phyloP scores from a whole-genome alignment of 306 rosid genomes.

The Quercus berberidifolia region DNA sequence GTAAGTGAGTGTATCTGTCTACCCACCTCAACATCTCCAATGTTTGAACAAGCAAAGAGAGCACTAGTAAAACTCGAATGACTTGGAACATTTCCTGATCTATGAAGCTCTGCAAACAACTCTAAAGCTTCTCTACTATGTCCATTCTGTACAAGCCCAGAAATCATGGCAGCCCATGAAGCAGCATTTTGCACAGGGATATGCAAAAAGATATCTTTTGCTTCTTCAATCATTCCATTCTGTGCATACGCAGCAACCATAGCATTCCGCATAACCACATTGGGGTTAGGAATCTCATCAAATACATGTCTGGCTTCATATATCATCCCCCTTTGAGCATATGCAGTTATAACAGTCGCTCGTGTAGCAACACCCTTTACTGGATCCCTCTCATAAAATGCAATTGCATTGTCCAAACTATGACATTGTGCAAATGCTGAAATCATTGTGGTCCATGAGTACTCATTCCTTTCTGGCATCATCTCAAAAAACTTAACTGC shows the following conservation, averaged over 20 bases:
- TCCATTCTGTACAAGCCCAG: slow-evolving; percentile 34
- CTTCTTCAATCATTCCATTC: slow-evolving; percentile 44
- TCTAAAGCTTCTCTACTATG: slow-evolving; percentile 27
- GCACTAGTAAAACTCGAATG: slow-evolving; percentile 36
- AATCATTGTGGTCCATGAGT: slow-evolving; percentile 29
- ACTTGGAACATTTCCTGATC: slow-evolving; percentile 25
- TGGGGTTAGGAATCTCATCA: slow-evolving; percentile 26
- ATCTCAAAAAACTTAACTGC: slow-evolving; percentile 12
- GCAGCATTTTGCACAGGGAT: slow-evolving; percentile 23
- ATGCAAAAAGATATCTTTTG: slow-evolving; percentile 24
- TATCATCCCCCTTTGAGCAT: slow-evolving; percentile 30
- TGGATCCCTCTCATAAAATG: slow-evolving; percentile 25
- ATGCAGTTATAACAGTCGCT: slow-evolving; percentile 30
- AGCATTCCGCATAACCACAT: slow-evolving; percentile 39
- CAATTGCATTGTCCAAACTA: slow-evolving; percentile 16
- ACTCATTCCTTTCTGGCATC: slow-evolving; percentile 34
- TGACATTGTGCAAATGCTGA: slow-evolving; percentile 23
- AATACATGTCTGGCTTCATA: slow-evolving; percentile 25
- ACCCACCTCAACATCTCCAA: slow-evolving; percentile 21
- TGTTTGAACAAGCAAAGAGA: slow-evolving; percentile 33
- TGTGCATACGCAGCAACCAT: slow-evolving; percentile 38
- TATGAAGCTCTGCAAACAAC: slow-evolving; percentile 32
- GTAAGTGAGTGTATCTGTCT: slow-evolving; percentile 30
- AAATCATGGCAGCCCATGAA: slow-evolving; percentile 37
- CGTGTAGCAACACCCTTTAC: slow-evolving; percentile 20